Conservation (phyloP, 1,284 basidiomycete species). For the Sporisorium graminicola region DNA sequence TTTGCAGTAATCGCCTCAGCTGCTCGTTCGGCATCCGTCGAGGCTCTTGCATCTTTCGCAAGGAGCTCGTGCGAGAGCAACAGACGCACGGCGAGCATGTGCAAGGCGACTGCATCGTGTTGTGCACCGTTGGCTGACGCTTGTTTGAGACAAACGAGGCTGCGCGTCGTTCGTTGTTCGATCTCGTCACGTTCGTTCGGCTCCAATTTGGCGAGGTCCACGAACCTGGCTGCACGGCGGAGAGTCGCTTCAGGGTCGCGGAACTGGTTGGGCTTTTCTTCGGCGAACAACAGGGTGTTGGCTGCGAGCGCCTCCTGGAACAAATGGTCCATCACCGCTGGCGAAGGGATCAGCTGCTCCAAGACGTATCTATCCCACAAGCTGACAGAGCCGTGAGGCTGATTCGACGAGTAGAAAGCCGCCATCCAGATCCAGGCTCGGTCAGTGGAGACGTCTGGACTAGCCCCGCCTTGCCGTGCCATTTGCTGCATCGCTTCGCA, state of each 20-base stretch:
- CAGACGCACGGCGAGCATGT: constrained; percentile 36
- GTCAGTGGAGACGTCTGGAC: constrained; percentile 47
- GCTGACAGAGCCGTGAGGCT: background rate
- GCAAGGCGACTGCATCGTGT: constrained; percentile 23
- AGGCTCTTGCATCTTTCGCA: background rate
- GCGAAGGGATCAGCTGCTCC: constrained; percentile 28
- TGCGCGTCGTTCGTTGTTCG: background rate
- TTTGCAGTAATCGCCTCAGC: constrained; percentile 19
- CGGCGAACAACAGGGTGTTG: constrained; percentile 49
- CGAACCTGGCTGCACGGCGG: constrained; percentile 43
- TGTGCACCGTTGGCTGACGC: constrained; percentile 1
- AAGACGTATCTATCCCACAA: constrained; percentile 38
- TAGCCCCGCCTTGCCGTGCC: constrained; percentile 37
- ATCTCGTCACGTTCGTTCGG: background rate
- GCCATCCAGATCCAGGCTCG: constrained; percentile 55
- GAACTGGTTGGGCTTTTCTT: constrained; percentile 62
- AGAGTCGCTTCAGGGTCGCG: constrained; percentile 49
- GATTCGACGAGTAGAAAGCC: constrained; percentile 16
- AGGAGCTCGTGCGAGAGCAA: constrained; percentile 21
- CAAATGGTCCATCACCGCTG: constrained; percentile 13
- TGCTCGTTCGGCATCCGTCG: background rate
- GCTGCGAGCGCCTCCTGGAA: constrained; percentile 38
- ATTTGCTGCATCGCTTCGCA: constrained; percentile 36
- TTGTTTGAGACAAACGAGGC: constrained; percentile 18
- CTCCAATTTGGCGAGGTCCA: constrained; percentile 9